These are phyloP conservation scores for Lentinula guzmanii DNA, from an alignment of 768 basidiomycete species.

Conservation along the genomic window DNA sequence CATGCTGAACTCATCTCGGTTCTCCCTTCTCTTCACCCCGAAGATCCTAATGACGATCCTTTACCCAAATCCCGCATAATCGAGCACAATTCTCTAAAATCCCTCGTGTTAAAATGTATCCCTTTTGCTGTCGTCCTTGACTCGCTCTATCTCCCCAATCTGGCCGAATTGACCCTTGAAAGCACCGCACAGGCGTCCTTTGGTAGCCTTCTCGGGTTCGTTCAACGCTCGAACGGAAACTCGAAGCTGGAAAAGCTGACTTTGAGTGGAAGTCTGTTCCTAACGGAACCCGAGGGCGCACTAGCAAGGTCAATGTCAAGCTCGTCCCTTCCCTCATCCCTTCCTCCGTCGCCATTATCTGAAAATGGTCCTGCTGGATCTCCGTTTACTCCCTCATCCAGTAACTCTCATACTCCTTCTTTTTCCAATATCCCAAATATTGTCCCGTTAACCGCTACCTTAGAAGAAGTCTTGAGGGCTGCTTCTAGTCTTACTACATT, in stretches of 20 bases:
- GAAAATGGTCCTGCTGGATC: neutral
- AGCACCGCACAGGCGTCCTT: neutral
- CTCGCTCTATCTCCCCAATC: neutral
- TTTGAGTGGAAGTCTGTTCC: neutral
- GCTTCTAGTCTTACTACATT: constrained; percentile 1
- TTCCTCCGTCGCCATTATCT: neutral
- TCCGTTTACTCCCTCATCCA: neutral
- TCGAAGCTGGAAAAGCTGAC: neutral
- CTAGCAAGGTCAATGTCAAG: neutral
- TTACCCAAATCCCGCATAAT: constrained; percentile 2
- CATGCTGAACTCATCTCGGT: constrained; percentile 1
- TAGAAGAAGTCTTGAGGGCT: neutral
- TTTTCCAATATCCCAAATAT: too few relatives aligned
- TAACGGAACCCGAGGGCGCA: neutral
- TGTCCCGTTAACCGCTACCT: neutral
- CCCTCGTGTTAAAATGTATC: neutral
- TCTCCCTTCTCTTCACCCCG: constrained; percentile 1
- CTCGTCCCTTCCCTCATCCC: neutral
- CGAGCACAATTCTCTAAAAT: neutral
- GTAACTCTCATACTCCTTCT: neutral
- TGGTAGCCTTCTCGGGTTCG: neutral
- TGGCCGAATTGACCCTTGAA: neutral
- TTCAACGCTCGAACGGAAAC: neutral
- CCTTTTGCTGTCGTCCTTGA: constrained; percentile 2
- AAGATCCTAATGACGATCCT: neutral